Base-by-base conservation (phyloP, 192 early-diverging fungal species). In the Borealophlyctis nickersoniae region DNA sequence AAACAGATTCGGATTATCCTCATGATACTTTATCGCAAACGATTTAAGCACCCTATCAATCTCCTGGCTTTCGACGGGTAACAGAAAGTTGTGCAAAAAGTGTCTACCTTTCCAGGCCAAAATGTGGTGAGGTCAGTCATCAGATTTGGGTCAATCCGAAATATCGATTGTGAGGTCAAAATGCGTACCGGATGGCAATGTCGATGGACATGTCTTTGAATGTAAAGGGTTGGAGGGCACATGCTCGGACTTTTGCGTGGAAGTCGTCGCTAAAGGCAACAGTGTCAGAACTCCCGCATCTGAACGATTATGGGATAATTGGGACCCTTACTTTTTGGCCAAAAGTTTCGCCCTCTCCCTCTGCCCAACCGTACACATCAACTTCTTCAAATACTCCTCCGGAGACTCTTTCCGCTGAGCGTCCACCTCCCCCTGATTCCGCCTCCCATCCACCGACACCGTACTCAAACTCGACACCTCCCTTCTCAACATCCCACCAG, bases 61-160 rank as follows among this genome's bases (percentile, higher is more conserved):
- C 71, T 93, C 88, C 75, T 91, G 89, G 39, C 85, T 77, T 76
- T 93, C 91, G 50, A 86, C 84, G 5, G 91, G 91, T 39, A 93
- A 77, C 48, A 83, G 79, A 48, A 90, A 82, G 69, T 86, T 78
- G 39, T 83, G 77, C 52, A 92, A 75, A 39, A 92, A 78, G 74
- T 85, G 86, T 58, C 39, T 45, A 45, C 7, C 39, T 45, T 45
- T 45, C 9, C 39, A 45, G 19, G 9, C 7, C 9, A 7, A 45
- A 45, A 45, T 45, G 39, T 13, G 39, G 39, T 13, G 39, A 45
- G 7, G 39, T 13, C 7, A 45, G 19, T 19, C 9, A 45, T 45
- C 9, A 45, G 7, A 19, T 19, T 7, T 45, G 19, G 19, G 39
- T 45, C 7, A 19, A 45, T 45, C 9, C 9, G 19, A 45, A 45